Conservation (phyloP, 2,329 filamentous ascomycete genomes). For the Epichloe hybrida region DNA sequence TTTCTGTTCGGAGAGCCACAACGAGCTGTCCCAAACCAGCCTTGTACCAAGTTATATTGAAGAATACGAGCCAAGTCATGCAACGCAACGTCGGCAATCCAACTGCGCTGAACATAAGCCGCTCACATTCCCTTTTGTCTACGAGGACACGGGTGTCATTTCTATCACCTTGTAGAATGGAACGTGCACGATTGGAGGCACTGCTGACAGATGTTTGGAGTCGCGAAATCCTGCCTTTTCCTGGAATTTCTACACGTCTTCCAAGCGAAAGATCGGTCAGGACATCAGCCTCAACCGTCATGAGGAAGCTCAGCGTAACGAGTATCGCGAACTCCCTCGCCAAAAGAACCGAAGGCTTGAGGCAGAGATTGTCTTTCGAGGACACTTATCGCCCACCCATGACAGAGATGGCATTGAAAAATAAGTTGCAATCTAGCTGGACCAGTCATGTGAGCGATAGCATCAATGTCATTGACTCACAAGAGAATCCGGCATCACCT, state of each 20-base stretch:
- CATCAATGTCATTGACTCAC: neutral
- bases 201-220: conserved; percentile 73
- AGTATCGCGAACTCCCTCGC: conserved; percentile 67
- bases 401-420: neutral
- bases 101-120: conserved; percentile 44
- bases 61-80: conserved; percentile 63
- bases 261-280: conserved; percentile 60
- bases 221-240: conserved; percentile 64
- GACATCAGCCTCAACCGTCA: conserved; percentile 71
- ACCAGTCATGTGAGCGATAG: neutral
- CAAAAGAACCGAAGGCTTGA: conserved; percentile 50
- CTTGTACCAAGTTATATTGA: conserved; percentile 67
- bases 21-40: conserved; percentile 57
- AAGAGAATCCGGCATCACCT: neutral
- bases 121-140: conserved; percentile 70
- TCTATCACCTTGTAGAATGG: conserved; percentile 58
- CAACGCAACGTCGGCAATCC: conserved; percentile 31
- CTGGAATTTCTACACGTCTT: conserved; percentile 58
- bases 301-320: conserved; percentile 74
- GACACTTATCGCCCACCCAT: neutral
- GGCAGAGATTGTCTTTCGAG: conserved; percentile 9
- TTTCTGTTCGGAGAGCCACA: conserved; percentile 68
- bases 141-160: conserved; percentile 52
- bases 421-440: neutral
- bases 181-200: conserved; percentile 64